Evolutionary conservation across 108 stramenopile genomes (phyloP), one percentile per base, ranked within the genome.

Genomic region (Cyclotella cryptica): DNA sequence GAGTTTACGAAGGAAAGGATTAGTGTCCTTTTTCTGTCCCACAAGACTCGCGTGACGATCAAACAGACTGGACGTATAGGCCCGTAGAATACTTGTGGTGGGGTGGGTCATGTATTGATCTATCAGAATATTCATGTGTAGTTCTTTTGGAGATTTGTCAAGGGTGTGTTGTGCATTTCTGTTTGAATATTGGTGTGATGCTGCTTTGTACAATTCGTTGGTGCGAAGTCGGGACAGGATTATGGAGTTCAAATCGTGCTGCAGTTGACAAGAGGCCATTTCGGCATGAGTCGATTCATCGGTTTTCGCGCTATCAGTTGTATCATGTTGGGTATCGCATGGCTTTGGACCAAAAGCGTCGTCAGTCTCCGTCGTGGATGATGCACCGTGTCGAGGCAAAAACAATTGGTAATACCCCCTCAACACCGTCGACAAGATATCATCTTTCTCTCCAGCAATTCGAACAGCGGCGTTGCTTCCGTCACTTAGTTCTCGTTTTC

Each of bases 51-150:
- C 63, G n/a, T 52, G 75, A 53, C 80, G 66, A 75, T 81, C 80
- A 69, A 47, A 81, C 21, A 81, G 40, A 52, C 43, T 71, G 12
- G 80, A 75, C 3, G 80, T 69, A 49, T 81, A 81, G 2, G 69
- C 74, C 1, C 69, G 28, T 43, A 68, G 62, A 24, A 66, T 58
- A 64, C 72, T 69, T 29, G 80, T 75, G 11, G 72, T 66, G 9
- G 80, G 74, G 41, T 69, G 80, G 10, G 74, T 70, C 74, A 71
- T 66, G 69, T 81, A 81, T 58, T 69, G 46, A 49, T 81, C 80
- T 39, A 81, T 75, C 17, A 42, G 14, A 57, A 49, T 17, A 39
- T 11, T 66, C 40, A 51, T 64, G 44, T 53, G 35, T n/a, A 40
- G 21, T 58, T 49, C 30, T 43, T 45, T 40, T 42, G 46, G 29